These are phyloP conservation scores for Fusarium torulosum DNA, from an alignment of 2,329 filamentous ascomycete genomes.

Conservation along the genomic window DNA sequence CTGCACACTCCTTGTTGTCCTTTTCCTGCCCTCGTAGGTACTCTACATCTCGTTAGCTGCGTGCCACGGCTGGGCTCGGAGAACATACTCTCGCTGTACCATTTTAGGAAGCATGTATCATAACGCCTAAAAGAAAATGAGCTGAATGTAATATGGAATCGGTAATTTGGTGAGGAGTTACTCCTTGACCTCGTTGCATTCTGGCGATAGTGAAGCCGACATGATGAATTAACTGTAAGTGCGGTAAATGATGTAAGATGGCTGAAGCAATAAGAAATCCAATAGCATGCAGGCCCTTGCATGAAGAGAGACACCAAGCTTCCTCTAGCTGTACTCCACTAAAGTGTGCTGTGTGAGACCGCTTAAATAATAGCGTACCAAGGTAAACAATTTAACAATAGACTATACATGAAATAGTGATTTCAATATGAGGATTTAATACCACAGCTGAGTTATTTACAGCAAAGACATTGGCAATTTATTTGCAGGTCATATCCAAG, in stretches of 20 bases:
- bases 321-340: constrained; percentile 32
- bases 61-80: constrained; percentile 16
- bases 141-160: background rate
- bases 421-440: background rate
- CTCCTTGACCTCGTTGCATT: constrained; percentile 98
- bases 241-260: constrained; percentile 31
- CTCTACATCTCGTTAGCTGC: constrained; percentile 65
- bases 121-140: constrained; percentile 74
- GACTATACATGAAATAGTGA: background rate
- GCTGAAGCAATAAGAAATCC: constrained; percentile 38
- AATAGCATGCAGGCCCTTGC: constrained; percentile 20
- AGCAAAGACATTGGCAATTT: background rate
- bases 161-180: constrained; percentile 59
- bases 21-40: constrained; percentile 88
- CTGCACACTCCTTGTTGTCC: constrained; percentile 85
- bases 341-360: background rate
- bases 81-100: constrained; percentile 95
- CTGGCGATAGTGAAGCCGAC: constrained; percentile 94
- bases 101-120: constrained; percentile 97
- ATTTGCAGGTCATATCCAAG: background rate
- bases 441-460: background rate
- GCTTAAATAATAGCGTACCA: no score
- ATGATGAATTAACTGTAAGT: constrained; percentile 61
- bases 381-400: no score
- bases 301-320: constrained; percentile 17